A percentile compares a stretch with the other conserved stretches of the same genome.
Conservation (phyloP, 2,329 filamentous ascomycete species). For the Colletotrichum sidae region DNA sequence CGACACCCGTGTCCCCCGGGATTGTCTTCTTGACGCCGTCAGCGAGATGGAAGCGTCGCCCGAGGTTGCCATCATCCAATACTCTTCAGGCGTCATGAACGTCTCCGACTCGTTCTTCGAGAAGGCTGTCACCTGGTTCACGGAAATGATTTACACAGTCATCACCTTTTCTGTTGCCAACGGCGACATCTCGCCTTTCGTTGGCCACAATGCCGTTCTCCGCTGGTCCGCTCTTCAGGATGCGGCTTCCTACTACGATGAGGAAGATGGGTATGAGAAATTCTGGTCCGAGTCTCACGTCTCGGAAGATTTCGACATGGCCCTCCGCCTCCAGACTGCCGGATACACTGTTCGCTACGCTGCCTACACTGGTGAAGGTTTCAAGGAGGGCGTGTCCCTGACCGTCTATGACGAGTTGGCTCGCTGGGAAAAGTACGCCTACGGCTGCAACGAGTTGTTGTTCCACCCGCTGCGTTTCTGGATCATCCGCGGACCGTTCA, state of each 20-base stretch:
- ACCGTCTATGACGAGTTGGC: constrained; percentile 79
- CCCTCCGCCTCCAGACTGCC: constrained; percentile 75
- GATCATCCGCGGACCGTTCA: constrained; percentile 72
- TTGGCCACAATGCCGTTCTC: constrained; percentile 82
- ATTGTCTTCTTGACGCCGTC: constrained; percentile 77
- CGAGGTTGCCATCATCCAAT: constrained; percentile 78
- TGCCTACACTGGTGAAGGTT: constrained; percentile 75
- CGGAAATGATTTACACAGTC: constrained; percentile 79
- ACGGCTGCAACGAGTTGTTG: constrained; percentile 77
- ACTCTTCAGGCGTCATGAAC: constrained; percentile 81
- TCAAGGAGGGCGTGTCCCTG: constrained; percentile 79
- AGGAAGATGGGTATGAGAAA: constrained; percentile 70
- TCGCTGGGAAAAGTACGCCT: constrained; percentile 80
- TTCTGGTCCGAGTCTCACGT: constrained; percentile 83
- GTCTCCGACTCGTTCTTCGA: constrained; percentile 80
- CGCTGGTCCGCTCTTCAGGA: constrained; percentile 67
- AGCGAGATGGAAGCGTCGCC: constrained; percentile 78
- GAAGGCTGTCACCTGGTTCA: constrained; percentile 81
- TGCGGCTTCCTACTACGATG: constrained; percentile 48
- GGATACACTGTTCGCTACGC: constrained; percentile 77
- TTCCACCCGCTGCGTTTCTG: constrained; percentile 76
- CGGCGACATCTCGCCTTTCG: constrained; percentile 80
- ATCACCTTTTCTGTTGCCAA: constrained; percentile 78
- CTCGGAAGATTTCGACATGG: constrained; percentile 83
- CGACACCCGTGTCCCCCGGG: constrained; percentile 75